Percentiles rank a stretch among this genome's conserved stretches.
Conservation (phyloP, 2,329 filamentous ascomycete species). For the Fusarium avenaceum region DNA sequence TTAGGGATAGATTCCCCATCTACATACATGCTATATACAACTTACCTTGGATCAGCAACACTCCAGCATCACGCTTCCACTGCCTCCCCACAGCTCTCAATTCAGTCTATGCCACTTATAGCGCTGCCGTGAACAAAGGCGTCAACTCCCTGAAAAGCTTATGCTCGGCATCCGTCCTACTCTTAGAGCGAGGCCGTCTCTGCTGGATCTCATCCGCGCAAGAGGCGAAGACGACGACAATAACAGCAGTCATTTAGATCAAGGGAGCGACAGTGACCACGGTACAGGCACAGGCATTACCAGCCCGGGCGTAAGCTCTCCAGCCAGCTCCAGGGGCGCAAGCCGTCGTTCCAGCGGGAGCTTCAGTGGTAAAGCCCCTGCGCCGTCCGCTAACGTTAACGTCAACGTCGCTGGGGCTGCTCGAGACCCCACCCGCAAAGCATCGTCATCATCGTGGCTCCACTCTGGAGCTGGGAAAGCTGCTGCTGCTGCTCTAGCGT, state of each 20-base stretch:
- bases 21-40: conserved; percentile 11
- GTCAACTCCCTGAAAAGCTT: conserved; percentile 38
- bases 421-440: conserved; percentile 41
- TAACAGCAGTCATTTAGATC: conserved; percentile 26
- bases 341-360: conserved; percentile 34
- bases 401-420: conserved; percentile 23
- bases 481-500: conserved; percentile 39
- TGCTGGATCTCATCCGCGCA: conserved; percentile 64
- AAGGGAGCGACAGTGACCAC: conserved; percentile 28
- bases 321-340: conserved; percentile 10
- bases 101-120: conserved; percentile 4
- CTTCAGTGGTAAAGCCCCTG: conserved; percentile 42
- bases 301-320: conserved; percentile 12
- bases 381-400: conserved; percentile 33
- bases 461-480: conserved; percentile 44
- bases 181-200: conserved; percentile 66
- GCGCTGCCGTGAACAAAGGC: conserved; percentile 31
- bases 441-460: conserved; percentile 54
- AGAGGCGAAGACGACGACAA: conserved; percentile 50
- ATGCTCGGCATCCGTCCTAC: conserved; percentile 66
- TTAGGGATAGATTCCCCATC: conserved; percentile 20
- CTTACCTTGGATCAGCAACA: conserved; percentile 23
- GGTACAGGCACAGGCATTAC: not conserved
- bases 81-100: conserved; percentile 15
- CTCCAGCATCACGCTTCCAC: conserved; percentile 8